phyloP scores from a whole-genome alignment of 2,329 filamentous ascomycete genomes.

The Fusarium abutilonis region DNA sequence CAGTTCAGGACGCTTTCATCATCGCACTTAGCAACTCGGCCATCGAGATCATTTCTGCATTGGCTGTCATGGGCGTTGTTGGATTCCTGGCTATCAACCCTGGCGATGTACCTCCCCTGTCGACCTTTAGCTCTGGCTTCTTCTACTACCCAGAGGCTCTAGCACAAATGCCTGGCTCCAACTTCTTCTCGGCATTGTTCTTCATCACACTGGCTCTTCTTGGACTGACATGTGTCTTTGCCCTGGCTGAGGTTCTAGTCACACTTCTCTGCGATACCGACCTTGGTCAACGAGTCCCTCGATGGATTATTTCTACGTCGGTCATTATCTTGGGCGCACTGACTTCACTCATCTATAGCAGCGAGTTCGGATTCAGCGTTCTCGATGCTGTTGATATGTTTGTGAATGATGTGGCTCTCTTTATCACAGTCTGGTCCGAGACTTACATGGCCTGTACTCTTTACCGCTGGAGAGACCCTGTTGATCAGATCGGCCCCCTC shows the following conservation, averaged over 20 bases:
- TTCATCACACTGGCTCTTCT: slow-evolving; percentile 65
- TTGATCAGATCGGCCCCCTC: slow-evolving; percentile 52
- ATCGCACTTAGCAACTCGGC: slow-evolving; percentile 63
- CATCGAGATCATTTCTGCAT: slow-evolving; percentile 58
- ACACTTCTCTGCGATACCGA: slow-evolving; percentile 51
- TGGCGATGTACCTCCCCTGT: slow-evolving; percentile 47
- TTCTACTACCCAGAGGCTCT: slow-evolving; percentile 63
- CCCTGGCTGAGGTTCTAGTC: slow-evolving; percentile 46
- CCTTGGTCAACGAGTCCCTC: slow-evolving; percentile 51
- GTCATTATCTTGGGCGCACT: slow-evolving; percentile 59
- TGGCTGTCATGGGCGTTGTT: slow-evolving; percentile 61
- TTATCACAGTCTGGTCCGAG: slow-evolving; percentile 63
- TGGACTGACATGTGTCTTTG: slow-evolving; percentile 56
- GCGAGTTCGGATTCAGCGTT: slow-evolving; percentile 63
- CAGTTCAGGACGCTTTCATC: slow-evolving; percentile 63
- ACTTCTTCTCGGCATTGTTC: slow-evolving; percentile 63
- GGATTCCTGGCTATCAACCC: slow-evolving; percentile 53
- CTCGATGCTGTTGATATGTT: slow-evolving; percentile 63
- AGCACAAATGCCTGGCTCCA: slow-evolving; percentile 63
- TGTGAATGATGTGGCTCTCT: slow-evolving; percentile 62
- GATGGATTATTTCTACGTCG: slow-evolving; percentile 54
- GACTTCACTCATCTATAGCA: slow-evolving; percentile 63
- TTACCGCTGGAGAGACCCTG: slow-evolving; percentile 59
- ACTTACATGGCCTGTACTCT: slow-evolving; percentile 60
- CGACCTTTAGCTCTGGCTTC: slow-evolving; percentile 64